phyloP scores from a whole-genome alignment of 1,284 basidiomycete species.

The Ceratobasidium sp. region DNA sequence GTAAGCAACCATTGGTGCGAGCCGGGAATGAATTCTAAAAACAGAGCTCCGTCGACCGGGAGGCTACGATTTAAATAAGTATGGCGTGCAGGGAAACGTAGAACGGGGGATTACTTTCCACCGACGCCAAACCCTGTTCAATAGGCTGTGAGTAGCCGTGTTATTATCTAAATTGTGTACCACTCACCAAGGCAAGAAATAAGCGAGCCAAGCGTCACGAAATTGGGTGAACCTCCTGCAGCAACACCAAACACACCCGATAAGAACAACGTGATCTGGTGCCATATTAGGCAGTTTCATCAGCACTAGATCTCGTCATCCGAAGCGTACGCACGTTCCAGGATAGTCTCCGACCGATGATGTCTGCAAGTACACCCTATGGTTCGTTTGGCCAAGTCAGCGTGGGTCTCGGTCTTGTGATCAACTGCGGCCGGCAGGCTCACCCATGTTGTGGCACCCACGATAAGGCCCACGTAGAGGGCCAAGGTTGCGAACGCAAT shows the following conservation, averaged over 20 bases:
- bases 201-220: slow-evolving; percentile 63
- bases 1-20: slow-evolving; percentile 71
- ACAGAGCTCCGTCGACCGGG: slow-evolving; percentile 68
- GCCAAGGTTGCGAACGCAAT: slow-evolving; percentile 65
- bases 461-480: slow-evolving; percentile 67
- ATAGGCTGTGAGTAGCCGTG: background rate
- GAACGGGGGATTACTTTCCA: slow-evolving; percentile 60
- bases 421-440: background rate
- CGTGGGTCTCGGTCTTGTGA: background rate
- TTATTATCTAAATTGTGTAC: background rate
- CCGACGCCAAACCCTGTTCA: slow-evolving; percentile 65
- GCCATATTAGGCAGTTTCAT: slow-evolving; percentile 22
- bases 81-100: slow-evolving; percentile 24
- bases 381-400: background rate
- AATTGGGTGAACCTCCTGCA: slow-evolving; percentile 65
- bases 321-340: slow-evolving; percentile 55
- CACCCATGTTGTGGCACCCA: slow-evolving; percentile 65
- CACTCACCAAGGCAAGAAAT: slow-evolving; percentile 58
- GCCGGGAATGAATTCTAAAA: slow-evolving; percentile 66
- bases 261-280: slow-evolving; percentile 67
- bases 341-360: slow-evolving; percentile 64
- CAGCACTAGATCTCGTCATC: background rate
- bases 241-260: slow-evolving; percentile 69
- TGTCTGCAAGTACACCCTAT: slow-evolving; percentile 61
- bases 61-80: slow-evolving; percentile 53